Base-by-base conservation (phyloP, 2,329 filamentous ascomycete genomes). In the Hypomyces perniciosus region DNA sequence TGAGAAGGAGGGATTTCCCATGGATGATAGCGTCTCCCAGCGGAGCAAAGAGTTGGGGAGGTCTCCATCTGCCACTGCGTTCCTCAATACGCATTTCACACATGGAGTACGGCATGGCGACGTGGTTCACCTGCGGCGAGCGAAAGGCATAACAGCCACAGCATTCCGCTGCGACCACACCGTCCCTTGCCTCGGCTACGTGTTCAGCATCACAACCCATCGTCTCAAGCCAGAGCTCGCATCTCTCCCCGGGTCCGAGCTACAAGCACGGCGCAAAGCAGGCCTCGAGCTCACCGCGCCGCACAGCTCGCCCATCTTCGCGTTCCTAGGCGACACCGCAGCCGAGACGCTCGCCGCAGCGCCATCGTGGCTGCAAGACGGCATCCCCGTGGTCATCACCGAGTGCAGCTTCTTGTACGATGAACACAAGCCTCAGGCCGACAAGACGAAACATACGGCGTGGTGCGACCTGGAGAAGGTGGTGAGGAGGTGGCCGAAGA, bases 241-340 rank as follows among this genome's bases (percentile, higher is more conserved):
- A 0, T 58, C 61, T 8, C 65, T 69, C 0, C 38, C 65, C 2
- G 72, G 71, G 2, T 52, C 59, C 1, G 64, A 72, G 48, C 61
- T 77, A 31, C 68, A 65, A 46, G 54, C 54, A 2, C 64, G 76
- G 13, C 68, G 72, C 6, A 57, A 66, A 33, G 56, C 66, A 0
- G 72, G 71, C 3, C 61, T 62, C 1, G 60, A 65, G 28, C 64
- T 77, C 55, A 76, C 74, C 1, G 66, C 63, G 1, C 63, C 68
- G 4, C 65, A 68, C 5, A 62, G 62, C 4, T 60, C 60, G 5
- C 69, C 72, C 35, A 64, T 76, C 1, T 74, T 77, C 44, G 73
- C 73, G 8, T 77, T 77, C 47, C 60, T 77, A 4, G 74, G 74
- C 5, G 74, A 77, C 57, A 74, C 72, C 1, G 75, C 73, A 2